phyloP scores from a whole-genome alignment of 2,329 filamentous ascomycete species.

The Teratosphaeria gauchensis region DNA sequence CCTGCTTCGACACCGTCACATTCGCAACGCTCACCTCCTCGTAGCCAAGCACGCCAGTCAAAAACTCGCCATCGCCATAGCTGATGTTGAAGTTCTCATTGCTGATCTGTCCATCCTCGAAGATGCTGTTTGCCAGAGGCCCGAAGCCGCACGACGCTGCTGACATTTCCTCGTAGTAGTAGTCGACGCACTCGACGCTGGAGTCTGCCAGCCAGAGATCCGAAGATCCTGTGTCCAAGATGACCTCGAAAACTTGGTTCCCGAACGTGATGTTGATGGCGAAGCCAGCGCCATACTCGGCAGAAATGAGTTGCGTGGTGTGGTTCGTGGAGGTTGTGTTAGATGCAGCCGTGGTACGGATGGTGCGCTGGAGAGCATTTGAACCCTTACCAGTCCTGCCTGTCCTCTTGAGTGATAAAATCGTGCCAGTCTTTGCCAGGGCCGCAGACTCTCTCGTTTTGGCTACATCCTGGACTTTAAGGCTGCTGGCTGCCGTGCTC shows the following conservation, averaged over 20 bases:
- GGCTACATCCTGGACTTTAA: not conserved
- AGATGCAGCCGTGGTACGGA: not conserved
- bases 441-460: not conserved
- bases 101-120: slow-evolving; percentile 27
- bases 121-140: slow-evolving; percentile 15
- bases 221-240: slow-evolving; percentile 36
- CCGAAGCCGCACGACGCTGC: slow-evolving; percentile 16
- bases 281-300: slow-evolving; percentile 3
- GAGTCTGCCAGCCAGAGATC: slow-evolving; percentile 33
- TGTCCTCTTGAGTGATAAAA: not conserved
- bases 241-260: slow-evolving; percentile 16
- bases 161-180: not conserved
- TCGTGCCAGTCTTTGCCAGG: not conserved
- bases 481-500: not conserved
- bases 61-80: slow-evolving; percentile 33
- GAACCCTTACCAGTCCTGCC: not conserved
- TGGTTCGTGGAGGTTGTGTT: not conserved
- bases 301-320: not conserved
- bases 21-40: slow-evolving; percentile 33
- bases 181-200: slow-evolving; percentile 28
- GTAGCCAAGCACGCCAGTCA: slow-evolving; percentile 28
- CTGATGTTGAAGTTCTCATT: slow-evolving; percentile 29
- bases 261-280: slow-evolving; percentile 10
- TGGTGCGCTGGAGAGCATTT: not conserved
- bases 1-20: slow-evolving; percentile 32